Conservation (phyloP, 202 grass and related monocot genomes). For the Schoenoplectus tabernaemontani region DNA sequence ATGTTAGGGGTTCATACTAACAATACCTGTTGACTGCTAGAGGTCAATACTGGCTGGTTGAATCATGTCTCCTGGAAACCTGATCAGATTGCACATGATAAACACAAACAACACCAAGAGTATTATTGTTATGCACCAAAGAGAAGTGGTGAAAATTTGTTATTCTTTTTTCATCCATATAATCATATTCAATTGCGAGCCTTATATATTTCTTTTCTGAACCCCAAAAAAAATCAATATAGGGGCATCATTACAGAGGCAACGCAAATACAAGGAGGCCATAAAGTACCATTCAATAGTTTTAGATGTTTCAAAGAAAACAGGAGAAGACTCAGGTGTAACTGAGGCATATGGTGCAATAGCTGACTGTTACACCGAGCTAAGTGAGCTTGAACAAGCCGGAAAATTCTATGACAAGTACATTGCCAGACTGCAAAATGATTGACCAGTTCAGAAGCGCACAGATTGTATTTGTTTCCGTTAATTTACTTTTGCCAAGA, state of each 20-base stretch:
- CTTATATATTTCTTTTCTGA: background rate
- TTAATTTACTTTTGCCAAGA: background rate
- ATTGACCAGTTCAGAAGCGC: constrained; percentile 33
- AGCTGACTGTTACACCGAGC: constrained; percentile 92
- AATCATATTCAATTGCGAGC: background rate
- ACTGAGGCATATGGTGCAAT: constrained; percentile 95
- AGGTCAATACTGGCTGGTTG: background rate
- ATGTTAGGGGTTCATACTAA: no score
- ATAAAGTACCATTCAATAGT: constrained; percentile 89
- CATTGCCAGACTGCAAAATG: constrained; percentile 76
- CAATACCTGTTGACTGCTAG: background rate
- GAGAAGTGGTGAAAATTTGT: background rate
- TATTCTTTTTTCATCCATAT: background rate
- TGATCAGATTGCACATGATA: background rate
- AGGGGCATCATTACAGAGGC: constrained; percentile 92
- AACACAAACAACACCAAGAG: background rate
- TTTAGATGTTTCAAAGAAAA: constrained; percentile 58
- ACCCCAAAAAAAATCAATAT: constrained; percentile 20
- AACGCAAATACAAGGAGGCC: constrained; percentile 92
- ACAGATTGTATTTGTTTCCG: background rate
- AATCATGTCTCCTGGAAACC: background rate
- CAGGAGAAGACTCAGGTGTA: constrained; percentile 63
- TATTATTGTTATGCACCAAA: background rate
- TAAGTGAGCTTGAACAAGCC: constrained; percentile 89
- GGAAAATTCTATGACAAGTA: constrained; percentile 87